Percentiles rank a stretch among this genome's conserved stretches.
phyloP scores from a whole-genome alignment of 2,329 filamentous ascomycete species.

The Exophiala mesophila region DNA sequence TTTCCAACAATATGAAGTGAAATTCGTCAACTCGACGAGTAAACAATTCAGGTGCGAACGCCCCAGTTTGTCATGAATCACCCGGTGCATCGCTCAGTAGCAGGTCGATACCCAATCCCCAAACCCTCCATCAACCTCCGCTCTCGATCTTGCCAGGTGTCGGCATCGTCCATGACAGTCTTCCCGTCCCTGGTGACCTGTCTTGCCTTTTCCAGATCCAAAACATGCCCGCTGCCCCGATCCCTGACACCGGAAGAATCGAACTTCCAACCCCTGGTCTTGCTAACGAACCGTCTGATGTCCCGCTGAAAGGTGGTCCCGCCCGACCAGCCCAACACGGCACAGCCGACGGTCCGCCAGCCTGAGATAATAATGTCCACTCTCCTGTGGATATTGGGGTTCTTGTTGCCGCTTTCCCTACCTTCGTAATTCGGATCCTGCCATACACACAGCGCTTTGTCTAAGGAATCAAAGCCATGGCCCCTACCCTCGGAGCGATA shows the following conservation, averaged over 20 bases:
- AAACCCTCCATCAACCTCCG: constrained; percentile 73
- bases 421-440: constrained; percentile 57
- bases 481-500: constrained; percentile 45
- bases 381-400: constrained; percentile 70
- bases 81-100: constrained; percentile 64
- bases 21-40: too few relatives aligned
- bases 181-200: constrained; percentile 71
- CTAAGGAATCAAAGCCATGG: constrained; percentile 76
- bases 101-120: constrained; percentile 61
- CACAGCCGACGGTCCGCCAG: constrained; percentile 85
- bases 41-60: too few relatives aligned
- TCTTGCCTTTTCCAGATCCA: constrained; percentile 57
- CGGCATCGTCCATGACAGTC: constrained; percentile 49
- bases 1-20: too few relatives aligned
- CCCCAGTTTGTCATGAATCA: too few relatives aligned
- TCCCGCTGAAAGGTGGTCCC: constrained; percentile 89
- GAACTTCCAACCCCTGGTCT: constrained; percentile 71
- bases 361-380: constrained; percentile 90
- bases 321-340: constrained; percentile 80
- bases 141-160: constrained; percentile 67
- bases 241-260: constrained; percentile 82
- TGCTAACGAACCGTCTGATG: constrained; percentile 72
- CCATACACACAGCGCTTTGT: constrained; percentile 93
- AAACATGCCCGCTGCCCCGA: constrained; percentile 58
- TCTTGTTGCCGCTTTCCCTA: constrained; percentile 38